Evolutionary conservation across 495 filamentous ascomycete species (phyloP).

Genomic region (Penicillium chermesinum): DNA sequence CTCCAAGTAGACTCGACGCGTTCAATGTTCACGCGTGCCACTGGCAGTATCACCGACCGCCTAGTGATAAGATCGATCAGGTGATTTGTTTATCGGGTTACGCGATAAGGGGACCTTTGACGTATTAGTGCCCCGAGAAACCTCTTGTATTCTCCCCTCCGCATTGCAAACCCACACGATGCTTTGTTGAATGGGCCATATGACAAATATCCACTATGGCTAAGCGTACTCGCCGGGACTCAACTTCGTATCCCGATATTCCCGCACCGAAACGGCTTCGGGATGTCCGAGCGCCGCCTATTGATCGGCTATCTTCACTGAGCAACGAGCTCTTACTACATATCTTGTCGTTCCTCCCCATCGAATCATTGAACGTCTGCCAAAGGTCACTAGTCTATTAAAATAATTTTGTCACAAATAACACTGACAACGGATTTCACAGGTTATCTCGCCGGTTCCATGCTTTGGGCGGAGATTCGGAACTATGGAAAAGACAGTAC

Average conservation of each 20-base stretch:
- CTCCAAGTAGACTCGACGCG: neutral
- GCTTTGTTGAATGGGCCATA: neutral
- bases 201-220: slow-evolving; percentile 31
- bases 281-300: slow-evolving; percentile 10
- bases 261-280: slow-evolving; percentile 35
- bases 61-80: neutral
- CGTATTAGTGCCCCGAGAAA: slow-evolving; percentile 5
- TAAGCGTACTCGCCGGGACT: slow-evolving; percentile 37
- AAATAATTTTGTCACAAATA: neutral
- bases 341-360: slow-evolving; percentile 72
- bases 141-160: neutral
- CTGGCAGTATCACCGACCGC: slow-evolving; percentile 6
- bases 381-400: slow-evolving; percentile 52
- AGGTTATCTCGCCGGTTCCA: slow-evolving; percentile 76
- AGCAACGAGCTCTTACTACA: slow-evolving; percentile 86
- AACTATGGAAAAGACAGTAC: slow-evolving; percentile 88
- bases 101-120: slow-evolving; percentile 18
- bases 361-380: slow-evolving; percentile 61
- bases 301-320: slow-evolving; percentile 54
- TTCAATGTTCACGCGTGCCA: slow-evolving; percentile 6
- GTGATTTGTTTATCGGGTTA: slow-evolving; percentile 10
- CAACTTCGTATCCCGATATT: neutral
- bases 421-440: slow-evolving; percentile 3
- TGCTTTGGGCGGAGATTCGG: slow-evolving; percentile 70
- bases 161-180: neutral